These are phyloP conservation scores for Globisporangium barbulae DNA, from an alignment of 352 stramenopile genomes.

Conservation along the genomic window DNA sequence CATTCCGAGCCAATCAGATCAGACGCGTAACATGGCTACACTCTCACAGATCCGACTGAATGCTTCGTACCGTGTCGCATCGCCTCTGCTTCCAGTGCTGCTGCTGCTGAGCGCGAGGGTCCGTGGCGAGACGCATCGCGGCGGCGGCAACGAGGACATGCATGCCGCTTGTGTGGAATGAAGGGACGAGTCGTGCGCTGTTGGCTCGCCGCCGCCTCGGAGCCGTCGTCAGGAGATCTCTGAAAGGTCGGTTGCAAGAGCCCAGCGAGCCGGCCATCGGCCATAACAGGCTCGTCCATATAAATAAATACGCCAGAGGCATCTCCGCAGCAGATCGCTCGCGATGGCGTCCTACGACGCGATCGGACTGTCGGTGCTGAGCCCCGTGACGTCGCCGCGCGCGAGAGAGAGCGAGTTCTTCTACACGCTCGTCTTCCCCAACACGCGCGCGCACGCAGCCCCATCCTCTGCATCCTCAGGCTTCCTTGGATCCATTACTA, in stretches of 20 bases:
- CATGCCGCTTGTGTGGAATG: constrained; percentile 23
- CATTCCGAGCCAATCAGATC: neutral
- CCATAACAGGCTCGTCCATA: neutral
- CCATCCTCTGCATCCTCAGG: neutral
- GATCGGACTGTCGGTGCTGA: constrained; percentile 38
- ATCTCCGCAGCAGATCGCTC: neutral
- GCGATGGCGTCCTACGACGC: constrained; percentile 39
- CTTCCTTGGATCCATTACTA: neutral
- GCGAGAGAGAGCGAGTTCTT: constrained; percentile 43
- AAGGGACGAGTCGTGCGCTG: neutral
- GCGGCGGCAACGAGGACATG: constrained; percentile 37
- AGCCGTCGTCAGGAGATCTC: constrained; percentile 1
- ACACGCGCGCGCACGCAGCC: constrained; percentile 22
- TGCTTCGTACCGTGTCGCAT: constrained; percentile 21
- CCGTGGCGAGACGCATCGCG: constrained; percentile 31
- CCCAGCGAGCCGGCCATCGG: neutral
- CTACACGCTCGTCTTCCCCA: constrained; percentile 75
- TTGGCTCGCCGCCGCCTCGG: neutral
- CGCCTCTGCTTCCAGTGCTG: neutral
- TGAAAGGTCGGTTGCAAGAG: constrained; percentile 1
- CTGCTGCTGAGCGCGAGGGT: neutral
- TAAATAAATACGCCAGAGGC: neutral
- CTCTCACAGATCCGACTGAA: neutral
- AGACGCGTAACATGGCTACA: constrained; percentile 3
- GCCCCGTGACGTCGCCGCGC: constrained; percentile 44